Base-by-base conservation (phyloP, 352 stramenopile species). In the Phytophthora sp. region DNA sequence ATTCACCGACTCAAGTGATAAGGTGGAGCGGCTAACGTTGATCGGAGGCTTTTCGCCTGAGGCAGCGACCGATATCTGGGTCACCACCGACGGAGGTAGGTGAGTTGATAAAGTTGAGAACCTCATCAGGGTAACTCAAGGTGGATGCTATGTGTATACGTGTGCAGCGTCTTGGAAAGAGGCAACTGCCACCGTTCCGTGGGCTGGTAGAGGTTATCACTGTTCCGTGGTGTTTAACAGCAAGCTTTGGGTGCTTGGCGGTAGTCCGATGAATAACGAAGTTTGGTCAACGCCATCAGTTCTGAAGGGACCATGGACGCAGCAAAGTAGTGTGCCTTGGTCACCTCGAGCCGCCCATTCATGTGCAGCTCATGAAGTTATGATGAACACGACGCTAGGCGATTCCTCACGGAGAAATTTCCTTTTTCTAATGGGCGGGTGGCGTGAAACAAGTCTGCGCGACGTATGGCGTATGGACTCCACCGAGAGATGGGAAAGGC, bases 191-290 rank as follows among this genome's bases (percentile, higher is more conserved):
- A 38, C 34, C 27, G 46, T 57, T 43, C 77, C 84, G 3, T 95
- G 84, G 84, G 2, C 69, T 23, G 84, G 84, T 15, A 69, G 86
- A 32, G 86, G 82, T 11, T 93, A 85, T 54, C 86, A 95, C 62
- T 95, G 86, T 66, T 72, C 86, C 3, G 75, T 90, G 4, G 69
- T 72, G 1, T 92, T 91, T 54, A 51, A 84, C 30, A 54, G 45
- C n/a, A 72, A 74, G 24, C 43, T 93, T 4, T 92, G 80, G 68
- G 58, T 95, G 17, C 66, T 93, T n/a, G 86, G 84, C 8, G 86
- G 86, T 1, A 92, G 75, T 59, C 86, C 86, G n/a, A 55, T 92
- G 13, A 91, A 86, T 55, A 92, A 91, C 62, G 77, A 92, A 13
- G 82, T 95, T 32, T 95, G 84, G 84, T 86, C 71, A 4, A 89